A percentile compares a stretch with the other conserved stretches of the same genome.
phyloP scores from a whole-genome alignment of 139 green algal genomes.

The Edaphochlamys debaryana region DNA sequence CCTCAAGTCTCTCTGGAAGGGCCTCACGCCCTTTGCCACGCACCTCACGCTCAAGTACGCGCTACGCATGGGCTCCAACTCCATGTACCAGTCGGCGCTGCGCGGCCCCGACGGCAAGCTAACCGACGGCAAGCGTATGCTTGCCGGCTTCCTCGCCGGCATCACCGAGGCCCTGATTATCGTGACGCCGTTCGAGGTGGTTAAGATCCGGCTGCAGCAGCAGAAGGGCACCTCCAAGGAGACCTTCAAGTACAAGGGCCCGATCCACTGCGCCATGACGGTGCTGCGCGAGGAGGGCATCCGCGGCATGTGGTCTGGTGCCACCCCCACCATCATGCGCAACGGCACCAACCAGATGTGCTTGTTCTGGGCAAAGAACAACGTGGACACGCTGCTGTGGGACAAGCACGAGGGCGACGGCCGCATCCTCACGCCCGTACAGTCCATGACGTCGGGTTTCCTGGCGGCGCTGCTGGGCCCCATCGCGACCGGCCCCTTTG shows the following conservation, averaged over 20 bases:
- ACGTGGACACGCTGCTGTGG: constrained; percentile 83
- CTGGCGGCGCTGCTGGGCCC: constrained; percentile 88
- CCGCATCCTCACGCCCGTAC: constrained; percentile 71
- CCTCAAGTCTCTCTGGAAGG: constrained; percentile 90
- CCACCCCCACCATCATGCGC: constrained; percentile 87
- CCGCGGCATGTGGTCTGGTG: constrained; percentile 88
- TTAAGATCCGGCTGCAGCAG: constrained; percentile 96
- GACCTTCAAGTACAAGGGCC: constrained; percentile 89
- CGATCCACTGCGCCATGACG: constrained; percentile 84
- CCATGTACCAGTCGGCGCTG: constrained; percentile 84
- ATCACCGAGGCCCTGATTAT: constrained; percentile 94
- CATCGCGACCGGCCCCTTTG: constrained; percentile 90
- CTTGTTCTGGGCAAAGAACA: constrained; percentile 94
- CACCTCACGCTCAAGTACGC: constrained; percentile 97
- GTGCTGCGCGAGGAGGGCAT: constrained; percentile 89
- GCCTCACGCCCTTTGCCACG: constrained; percentile 93
- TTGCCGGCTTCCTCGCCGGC: constrained; percentile 84
- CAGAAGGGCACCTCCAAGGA: constrained; percentile 80
- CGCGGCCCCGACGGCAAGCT: constrained; percentile 77
- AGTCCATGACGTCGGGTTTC: constrained; percentile 91
- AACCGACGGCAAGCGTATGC: constrained; percentile 63
- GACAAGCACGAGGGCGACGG: constrained; percentile 88
- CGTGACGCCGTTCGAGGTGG: constrained; percentile 96
- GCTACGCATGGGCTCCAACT: constrained; percentile 94
- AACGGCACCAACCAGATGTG: constrained; percentile 97